Conservation (phyloP, 768 basidiomycete genomes). For the Dacryopinax primogenitus region DNA sequence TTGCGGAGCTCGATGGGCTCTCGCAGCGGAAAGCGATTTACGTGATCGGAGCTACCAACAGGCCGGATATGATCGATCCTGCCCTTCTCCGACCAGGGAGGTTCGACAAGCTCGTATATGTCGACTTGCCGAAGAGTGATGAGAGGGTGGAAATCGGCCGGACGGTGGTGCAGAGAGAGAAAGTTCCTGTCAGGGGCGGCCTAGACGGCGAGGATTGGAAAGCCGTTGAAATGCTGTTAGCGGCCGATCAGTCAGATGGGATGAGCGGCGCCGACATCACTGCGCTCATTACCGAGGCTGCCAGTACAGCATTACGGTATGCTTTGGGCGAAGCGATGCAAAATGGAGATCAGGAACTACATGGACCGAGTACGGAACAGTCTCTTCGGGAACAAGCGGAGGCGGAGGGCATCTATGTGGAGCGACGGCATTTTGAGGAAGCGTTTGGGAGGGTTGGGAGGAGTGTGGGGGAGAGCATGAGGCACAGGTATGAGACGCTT, state of each 20-base stretch:
- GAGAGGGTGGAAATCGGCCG: conserved; percentile 78
- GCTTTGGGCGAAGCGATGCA: conserved; percentile 32
- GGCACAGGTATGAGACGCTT: conserved; percentile 68
- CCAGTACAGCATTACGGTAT: conserved; percentile 64
- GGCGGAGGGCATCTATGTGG: conserved; percentile 36
- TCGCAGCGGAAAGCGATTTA: conserved; percentile 77
- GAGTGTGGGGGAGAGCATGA: conserved; percentile 70
- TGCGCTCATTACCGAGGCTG: conserved; percentile 76
- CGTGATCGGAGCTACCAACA: conserved; percentile 88
- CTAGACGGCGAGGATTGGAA: conserved; percentile 17
- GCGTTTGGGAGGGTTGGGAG: conserved; percentile 75
- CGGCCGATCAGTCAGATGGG: conserved; percentile 53
- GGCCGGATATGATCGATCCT: conserved; percentile 95
- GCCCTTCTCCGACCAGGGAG: conserved; percentile 96
- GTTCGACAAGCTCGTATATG: conserved; percentile 85
- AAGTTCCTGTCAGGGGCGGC: conserved; percentile 11
- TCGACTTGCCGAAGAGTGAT: conserved; percentile 60
- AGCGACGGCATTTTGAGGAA: conserved; percentile 50
- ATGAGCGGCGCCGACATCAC: conserved; percentile 90
- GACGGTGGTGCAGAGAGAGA: conserved; percentile 38
- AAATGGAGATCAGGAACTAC: conserved; percentile 45
- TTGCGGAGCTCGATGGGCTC: conserved; percentile 88
- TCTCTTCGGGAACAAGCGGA: conserved; percentile 12
- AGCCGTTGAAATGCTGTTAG: conserved; percentile 38
- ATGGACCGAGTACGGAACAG: conserved; percentile 17